A percentile compares a stretch with the other conserved stretches of the same genome.
Evolutionary conservation across 768 basidiomycete genomes (phyloP).

Genomic region (Exidia glandulosa): DNA sequence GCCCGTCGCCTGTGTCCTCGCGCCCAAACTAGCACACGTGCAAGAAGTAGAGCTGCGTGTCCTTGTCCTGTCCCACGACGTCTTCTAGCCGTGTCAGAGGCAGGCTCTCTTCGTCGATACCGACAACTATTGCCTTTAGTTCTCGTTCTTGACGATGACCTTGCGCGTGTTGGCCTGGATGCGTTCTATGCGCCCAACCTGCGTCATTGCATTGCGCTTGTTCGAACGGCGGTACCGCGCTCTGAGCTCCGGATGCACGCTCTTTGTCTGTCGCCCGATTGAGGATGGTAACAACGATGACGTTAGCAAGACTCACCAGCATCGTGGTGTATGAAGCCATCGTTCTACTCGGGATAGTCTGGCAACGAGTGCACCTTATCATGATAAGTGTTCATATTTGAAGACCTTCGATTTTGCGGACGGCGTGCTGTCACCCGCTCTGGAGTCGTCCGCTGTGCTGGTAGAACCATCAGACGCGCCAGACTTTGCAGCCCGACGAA

Average conservation of each 20-base stretch:
- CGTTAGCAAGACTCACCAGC: neutral
- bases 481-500: constrained; percentile 3
- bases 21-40: neutral
- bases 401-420: constrained; percentile 9
- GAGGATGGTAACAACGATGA: neutral
- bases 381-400: constrained; percentile 22
- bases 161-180: neutral
- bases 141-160: too few species aligned
- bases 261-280: too few species aligned
- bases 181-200: neutral
- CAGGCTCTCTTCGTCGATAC: too few species aligned
- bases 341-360: constrained; percentile 23
- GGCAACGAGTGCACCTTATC: constrained; percentile 27
- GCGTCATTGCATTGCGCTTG: neutral
- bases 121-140: too few species aligned
- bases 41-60: neutral
- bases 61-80: too few species aligned
- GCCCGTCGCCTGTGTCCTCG: neutral
- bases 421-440: neutral
- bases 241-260: constrained; percentile 2
- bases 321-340: constrained; percentile 25
- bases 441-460: neutral
- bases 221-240: neutral
- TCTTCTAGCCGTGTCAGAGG: too few species aligned
- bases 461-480: neutral